phyloP scores from a whole-genome alignment of 768 basidiomycete genomes.

The Russula abietina region DNA sequence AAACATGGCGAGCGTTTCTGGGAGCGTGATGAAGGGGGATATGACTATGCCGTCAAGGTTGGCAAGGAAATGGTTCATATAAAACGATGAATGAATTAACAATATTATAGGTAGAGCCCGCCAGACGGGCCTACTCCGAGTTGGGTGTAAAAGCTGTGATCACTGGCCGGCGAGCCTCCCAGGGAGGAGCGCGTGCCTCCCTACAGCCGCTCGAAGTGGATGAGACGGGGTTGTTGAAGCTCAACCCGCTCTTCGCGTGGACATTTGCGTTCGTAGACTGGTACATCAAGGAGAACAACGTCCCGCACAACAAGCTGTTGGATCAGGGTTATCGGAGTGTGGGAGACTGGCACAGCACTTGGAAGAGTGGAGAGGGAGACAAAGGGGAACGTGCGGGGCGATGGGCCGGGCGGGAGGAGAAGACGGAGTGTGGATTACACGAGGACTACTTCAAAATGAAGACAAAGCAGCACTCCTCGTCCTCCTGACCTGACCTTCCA shows the following conservation, averaged over 20 bases:
- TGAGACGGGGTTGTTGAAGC: conserved; percentile 81
- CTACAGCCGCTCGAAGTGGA: conserved; percentile 89
- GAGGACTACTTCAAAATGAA: conserved; percentile 83
- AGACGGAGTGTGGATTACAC: conserved; percentile 96
- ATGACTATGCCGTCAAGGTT: conserved; percentile 92
- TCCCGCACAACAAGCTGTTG: conserved; percentile 84
- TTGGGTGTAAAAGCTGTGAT: conserved; percentile 81
- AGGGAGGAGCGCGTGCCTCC: conserved; percentile 82
- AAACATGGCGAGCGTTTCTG: conserved; percentile 78
- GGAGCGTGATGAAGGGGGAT: conserved; percentile 80
- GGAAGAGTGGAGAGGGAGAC: conserved; percentile 62
- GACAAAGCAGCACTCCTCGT: conserved; percentile 20
- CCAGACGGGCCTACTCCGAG: conserved; percentile 75
- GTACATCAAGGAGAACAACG: conserved; percentile 74
- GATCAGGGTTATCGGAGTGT: conserved; percentile 91
- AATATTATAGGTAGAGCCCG: conserved; percentile 75
- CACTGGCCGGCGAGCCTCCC: conserved; percentile 90
- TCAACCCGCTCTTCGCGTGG: conserved; percentile 93
- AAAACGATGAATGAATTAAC: not conserved
- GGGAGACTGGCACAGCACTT: conserved; percentile 97
- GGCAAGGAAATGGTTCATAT: conserved; percentile 21
- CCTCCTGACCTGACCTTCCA: not conserved
- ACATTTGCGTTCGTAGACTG: conserved; percentile 75
- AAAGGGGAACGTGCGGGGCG: conserved; percentile 78
- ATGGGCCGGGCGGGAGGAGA: conserved; percentile 79